Evolutionary conservation across 805 yeast genomes (phyloP).

Genomic region (Candida cerambycidarum): DNA sequence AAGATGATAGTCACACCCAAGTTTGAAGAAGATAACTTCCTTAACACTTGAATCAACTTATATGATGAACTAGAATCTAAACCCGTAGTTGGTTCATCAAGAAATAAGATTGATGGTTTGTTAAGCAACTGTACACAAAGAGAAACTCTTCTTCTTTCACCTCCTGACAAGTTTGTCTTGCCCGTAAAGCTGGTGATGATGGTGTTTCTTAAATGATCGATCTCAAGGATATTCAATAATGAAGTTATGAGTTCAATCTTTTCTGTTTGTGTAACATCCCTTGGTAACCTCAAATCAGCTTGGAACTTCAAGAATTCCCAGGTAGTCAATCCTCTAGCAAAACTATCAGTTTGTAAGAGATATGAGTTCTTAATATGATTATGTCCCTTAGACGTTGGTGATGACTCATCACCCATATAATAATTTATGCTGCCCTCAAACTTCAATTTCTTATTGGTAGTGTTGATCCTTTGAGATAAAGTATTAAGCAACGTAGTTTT

Average conservation of each 20-base stretch:
- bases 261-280: slow-evolving; percentile 40
- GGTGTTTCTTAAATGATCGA: slow-evolving; percentile 62
- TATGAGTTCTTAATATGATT: slow-evolving; percentile 49
- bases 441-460: slow-evolving; percentile 38
- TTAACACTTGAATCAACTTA: slow-evolving; percentile 59
- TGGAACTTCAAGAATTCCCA: slow-evolving; percentile 68
- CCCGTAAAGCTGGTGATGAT: slow-evolving; percentile 42
- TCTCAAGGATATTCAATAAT: slow-evolving; percentile 61
- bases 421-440: slow-evolving; percentile 46
- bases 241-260: slow-evolving; percentile 54
- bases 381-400: too few relatives aligned
- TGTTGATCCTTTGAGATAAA: slow-evolving; percentile 51
- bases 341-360: slow-evolving; percentile 72
- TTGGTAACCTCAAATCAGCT: slow-evolving; percentile 67
- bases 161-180: slow-evolving; percentile 69
- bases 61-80: slow-evolving; percentile 77
- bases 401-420: slow-evolving; percentile 9
- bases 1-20: slow-evolving; percentile 72
- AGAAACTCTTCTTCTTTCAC: slow-evolving; percentile 76
- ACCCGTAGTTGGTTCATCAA: slow-evolving; percentile 91
- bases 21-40: slow-evolving; percentile 40
- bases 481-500: slow-evolving; percentile 78
- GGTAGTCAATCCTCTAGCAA: slow-evolving; percentile 70
- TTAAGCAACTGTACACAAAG: slow-evolving; percentile 76
- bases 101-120: slow-evolving; percentile 71